phyloP scores from a whole-genome alignment of 495 filamentous ascomycete genomes.

The Cenococcum geophilum region DNA sequence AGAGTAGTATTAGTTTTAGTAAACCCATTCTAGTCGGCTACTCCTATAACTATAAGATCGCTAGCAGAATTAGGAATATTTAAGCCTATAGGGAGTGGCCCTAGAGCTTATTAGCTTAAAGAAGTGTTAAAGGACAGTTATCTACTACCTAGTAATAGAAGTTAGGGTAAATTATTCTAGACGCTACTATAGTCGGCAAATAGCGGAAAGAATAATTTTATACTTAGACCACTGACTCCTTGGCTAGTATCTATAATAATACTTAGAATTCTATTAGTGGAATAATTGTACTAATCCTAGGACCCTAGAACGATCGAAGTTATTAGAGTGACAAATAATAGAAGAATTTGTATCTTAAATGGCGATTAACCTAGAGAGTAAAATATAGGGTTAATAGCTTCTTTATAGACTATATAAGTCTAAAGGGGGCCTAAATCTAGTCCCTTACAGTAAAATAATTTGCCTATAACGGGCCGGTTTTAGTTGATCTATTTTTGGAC shows the following conservation, averaged over 20 bases:
- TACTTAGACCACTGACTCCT: neutral
- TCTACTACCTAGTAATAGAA: neutral
- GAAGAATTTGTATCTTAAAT: neutral
- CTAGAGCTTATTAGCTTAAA: neutral
- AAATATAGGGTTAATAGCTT: neutral
- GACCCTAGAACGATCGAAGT: neutral
- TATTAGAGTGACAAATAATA: neutral
- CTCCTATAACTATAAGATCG: neutral
- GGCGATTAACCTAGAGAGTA: too few relatives aligned
- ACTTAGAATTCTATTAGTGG: neutral
- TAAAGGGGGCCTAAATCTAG: neutral
- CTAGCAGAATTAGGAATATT: neutral
- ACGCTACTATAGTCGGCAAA: neutral
- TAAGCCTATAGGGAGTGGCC: neutral
- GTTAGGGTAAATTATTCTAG: neutral
- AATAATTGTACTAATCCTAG: too few relatives aligned
- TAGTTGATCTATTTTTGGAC: neutral
- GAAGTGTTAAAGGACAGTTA: neutral
- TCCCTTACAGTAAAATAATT: neutral
- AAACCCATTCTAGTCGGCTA: neutral
- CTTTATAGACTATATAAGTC: neutral
- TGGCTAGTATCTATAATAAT: neutral
- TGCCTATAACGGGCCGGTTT: neutral
- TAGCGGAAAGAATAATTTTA: neutral
- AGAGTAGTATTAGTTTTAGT: neutral